A percentile compares a stretch with the other conserved stretches of the same genome.
phyloP scores from a whole-genome alignment of 768 basidiomycete species.

The Termitomyces sp. region DNA sequence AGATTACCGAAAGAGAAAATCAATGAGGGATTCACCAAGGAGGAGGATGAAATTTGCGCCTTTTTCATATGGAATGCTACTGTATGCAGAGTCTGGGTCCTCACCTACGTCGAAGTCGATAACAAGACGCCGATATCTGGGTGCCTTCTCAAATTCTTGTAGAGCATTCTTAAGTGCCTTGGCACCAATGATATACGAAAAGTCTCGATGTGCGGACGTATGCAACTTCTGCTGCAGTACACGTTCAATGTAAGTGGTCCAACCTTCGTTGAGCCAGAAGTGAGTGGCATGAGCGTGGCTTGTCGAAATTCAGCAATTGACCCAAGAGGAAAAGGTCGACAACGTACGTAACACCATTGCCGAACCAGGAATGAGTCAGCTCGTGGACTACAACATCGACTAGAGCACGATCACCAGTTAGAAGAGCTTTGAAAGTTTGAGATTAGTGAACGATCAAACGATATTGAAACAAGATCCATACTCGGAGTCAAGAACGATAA shows the following conservation, averaged over 20 bases:
- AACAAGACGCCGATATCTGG: constrained; percentile 76
- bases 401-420: constrained; percentile 81
- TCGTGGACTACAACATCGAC: constrained; percentile 92
- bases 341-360: constrained; percentile 76
- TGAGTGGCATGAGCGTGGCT: constrained; percentile 70
- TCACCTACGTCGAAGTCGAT: constrained; percentile 70
- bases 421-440: constrained; percentile 44
- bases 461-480: constrained; percentile 23
- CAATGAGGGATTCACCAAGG: constrained; percentile 47
- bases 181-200: constrained; percentile 73
- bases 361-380: constrained; percentile 84
- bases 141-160: constrained; percentile 47
- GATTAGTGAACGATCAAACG: not conserved
- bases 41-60: constrained; percentile 85
- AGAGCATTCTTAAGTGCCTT: constrained; percentile 72
- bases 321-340: not conserved
- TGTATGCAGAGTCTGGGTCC: constrained; percentile 76
- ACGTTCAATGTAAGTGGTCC: constrained; percentile 92
- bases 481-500: constrained; percentile 87
- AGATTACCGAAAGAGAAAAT: not conserved
- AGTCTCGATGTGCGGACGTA: constrained; percentile 71
- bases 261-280: constrained; percentile 91
- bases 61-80: constrained; percentile 79
- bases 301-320: not conserved
- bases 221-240: constrained; percentile 66